Percentiles rank a stretch among this genome's conserved stretches.
These are phyloP conservation scores for Annona cherimola DNA, from an alignment of 164 flowering plant species.

Conservation along the genomic window DNA sequence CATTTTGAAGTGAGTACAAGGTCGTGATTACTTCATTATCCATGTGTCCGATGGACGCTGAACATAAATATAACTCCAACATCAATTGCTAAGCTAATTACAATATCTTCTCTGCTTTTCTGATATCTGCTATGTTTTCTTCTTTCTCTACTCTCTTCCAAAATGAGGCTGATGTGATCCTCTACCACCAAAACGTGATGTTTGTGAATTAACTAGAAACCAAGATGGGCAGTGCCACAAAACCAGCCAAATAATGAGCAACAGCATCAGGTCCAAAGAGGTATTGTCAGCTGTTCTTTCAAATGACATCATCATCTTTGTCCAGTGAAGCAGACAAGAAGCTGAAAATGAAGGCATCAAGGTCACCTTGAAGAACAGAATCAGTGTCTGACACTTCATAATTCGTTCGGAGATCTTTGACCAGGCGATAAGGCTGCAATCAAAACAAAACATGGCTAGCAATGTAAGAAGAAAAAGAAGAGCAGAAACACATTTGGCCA, in stretches of 20 bases:
- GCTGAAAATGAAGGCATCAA: constrained; percentile 83
- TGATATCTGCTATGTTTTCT: background rate
- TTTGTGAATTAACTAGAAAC: background rate
- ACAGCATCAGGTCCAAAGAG: background rate
- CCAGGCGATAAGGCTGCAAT: constrained; percentile 86
- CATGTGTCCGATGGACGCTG: no score
- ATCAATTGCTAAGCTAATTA: no score
- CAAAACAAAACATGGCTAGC: background rate
- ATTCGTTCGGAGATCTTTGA: constrained; percentile 88
- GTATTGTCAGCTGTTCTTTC: background rate
- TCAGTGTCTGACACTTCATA: constrained; percentile 95
- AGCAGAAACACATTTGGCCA: background rate
- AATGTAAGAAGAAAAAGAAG: background rate
- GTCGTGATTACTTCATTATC: no score
- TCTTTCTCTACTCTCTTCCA: background rate
- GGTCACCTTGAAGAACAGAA: constrained; percentile 88
- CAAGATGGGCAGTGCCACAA: background rate
- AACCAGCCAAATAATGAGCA: background rate
- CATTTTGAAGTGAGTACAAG: no score
- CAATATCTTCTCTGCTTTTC: no score
- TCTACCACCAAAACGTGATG: background rate
- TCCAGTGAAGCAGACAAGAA: constrained; percentile 75
- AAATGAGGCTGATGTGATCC: background rate
- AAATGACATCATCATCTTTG: constrained; percentile 35
- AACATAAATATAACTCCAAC: no score